These are phyloP conservation scores for Aspergillus egyptiacus DNA, from an alignment of 495 filamentous ascomycete genomes.

Conservation along the genomic window DNA sequence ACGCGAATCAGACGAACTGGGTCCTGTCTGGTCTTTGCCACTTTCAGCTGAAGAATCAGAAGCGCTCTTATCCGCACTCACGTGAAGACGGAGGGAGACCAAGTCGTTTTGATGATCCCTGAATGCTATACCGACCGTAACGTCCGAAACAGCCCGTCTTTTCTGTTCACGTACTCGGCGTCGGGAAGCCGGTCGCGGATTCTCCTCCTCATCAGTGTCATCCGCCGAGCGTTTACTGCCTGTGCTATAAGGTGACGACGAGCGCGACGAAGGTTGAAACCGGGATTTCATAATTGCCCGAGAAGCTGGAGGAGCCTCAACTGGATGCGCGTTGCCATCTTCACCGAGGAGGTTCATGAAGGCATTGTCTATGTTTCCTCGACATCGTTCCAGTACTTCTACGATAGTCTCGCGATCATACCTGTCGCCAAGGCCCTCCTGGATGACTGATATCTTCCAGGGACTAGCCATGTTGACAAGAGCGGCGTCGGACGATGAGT, in stretches of 20 bases:
- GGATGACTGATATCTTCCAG: conserved; percentile 59
- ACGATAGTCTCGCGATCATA: conserved; percentile 50
- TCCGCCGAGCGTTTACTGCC: conserved; percentile 47
- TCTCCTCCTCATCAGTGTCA: conserved; percentile 38
- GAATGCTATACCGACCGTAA: conserved; percentile 45
- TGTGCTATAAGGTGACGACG: conserved; percentile 42
- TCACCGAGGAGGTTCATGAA: conserved; percentile 54
- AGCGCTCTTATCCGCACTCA: conserved; percentile 24
- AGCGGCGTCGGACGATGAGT: not conserved
- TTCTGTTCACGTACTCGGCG: conserved; percentile 32
- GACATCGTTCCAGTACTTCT: conserved; percentile 52
- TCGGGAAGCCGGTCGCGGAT: conserved; percentile 25
- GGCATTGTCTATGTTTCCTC: conserved; percentile 54
- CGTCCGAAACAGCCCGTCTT: conserved; percentile 36
- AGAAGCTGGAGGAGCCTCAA: conserved; percentile 21
- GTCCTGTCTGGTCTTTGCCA: conserved; percentile 5
- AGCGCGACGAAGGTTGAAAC: conserved; percentile 35
- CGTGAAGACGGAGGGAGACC: conserved; percentile 40
- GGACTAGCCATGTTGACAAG: conserved; percentile 32
- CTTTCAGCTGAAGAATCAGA: conserved; percentile 8
- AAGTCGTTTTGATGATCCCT: conserved; percentile 41
- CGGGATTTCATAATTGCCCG: conserved; percentile 32
- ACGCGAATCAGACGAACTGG: conserved; percentile 8
- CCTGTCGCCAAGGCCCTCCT: conserved; percentile 50
- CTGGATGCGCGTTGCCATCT: conserved; percentile 28